A percentile compares a stretch with the other conserved stretches of the same genome.
These are phyloP conservation scores for Wickerhamomyces kurtzmanii DNA, from an alignment of 805 yeast genomes.

Conservation along the genomic window DNA sequence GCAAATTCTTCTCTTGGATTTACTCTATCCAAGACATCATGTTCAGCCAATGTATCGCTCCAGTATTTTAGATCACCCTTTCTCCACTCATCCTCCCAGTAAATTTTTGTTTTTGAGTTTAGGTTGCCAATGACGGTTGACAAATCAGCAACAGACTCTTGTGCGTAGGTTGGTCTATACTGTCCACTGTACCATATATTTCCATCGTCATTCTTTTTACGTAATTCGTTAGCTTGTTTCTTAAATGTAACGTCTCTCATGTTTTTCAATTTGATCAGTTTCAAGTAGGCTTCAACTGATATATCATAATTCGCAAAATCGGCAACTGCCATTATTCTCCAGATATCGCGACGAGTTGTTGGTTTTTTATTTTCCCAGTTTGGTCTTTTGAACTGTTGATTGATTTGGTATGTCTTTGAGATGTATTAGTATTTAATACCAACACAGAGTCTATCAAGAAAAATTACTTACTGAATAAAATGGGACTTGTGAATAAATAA, in stretches of 20 bases:
- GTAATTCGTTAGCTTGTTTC: constrained; percentile 52
- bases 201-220: constrained; percentile 68
- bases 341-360: constrained; percentile 68
- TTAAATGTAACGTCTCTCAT: constrained; percentile 57
- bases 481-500: constrained; percentile 80
- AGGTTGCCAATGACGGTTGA: constrained; percentile 59
- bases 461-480: constrained; percentile 40
- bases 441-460: too few relatives aligned
- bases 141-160: constrained; percentile 86
- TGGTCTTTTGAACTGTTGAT: constrained; percentile 66
- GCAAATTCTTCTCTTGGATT: constrained; percentile 59
- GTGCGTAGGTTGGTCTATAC: constrained; percentile 83
- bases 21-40: constrained; percentile 43
- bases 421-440: constrained; percentile 9
- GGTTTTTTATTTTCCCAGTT: constrained; percentile 88
- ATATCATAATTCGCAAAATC: constrained; percentile 48
- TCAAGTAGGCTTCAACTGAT: constrained; percentile 67
- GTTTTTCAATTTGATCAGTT: constrained; percentile 62
- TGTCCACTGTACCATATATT: constrained; percentile 83
- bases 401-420: constrained; percentile 15
- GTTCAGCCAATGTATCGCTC: constrained; percentile 49
- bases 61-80: constrained; percentile 73
- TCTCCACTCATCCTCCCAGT: constrained; percentile 87
- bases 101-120: constrained; percentile 30
- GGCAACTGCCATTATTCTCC: constrained; percentile 88